These are phyloP conservation scores for Mycena sp. DNA, from an alignment of 1,284 basidiomycete genomes.

Conservation along the genomic window DNA sequence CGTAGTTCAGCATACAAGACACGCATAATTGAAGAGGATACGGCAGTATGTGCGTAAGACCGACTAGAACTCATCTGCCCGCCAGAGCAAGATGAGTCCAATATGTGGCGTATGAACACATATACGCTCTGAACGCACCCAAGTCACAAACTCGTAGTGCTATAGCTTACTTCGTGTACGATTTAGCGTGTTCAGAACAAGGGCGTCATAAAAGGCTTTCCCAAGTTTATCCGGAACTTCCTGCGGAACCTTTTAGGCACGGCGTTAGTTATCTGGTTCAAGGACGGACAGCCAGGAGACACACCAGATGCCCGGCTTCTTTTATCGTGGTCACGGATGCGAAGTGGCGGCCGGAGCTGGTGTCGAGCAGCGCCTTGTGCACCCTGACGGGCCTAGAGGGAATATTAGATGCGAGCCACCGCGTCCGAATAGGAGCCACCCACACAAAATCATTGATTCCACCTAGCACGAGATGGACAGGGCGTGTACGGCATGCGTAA, in stretches of 20 bases:
- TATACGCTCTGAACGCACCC: no score
- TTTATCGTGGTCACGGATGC: constrained; percentile 50
- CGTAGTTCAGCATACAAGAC: no score
- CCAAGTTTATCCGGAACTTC: constrained; percentile 19
- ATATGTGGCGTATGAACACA: no score
- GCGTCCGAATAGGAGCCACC: constrained; percentile 27
- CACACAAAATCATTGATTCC: constrained; percentile 60
- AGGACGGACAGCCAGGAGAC: constrained; percentile 21
- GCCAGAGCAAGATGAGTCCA: no score
- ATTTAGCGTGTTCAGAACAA: constrained; percentile 9
- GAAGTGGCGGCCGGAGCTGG: constrained; percentile 51
- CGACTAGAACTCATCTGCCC: no score
- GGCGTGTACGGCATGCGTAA: constrained; percentile 47
- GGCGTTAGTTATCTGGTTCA: background rate
- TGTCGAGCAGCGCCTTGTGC: constrained; percentile 56
- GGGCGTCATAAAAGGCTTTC: constrained; percentile 14
- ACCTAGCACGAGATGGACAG: constrained; percentile 62
- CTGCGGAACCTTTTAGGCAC: constrained; percentile 15
- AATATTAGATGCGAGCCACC: constrained; percentile 6
- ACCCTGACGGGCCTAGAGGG: constrained; percentile 48
- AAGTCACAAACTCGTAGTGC: no score
- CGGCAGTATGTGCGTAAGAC: no score
- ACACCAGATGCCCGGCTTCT: constrained; percentile 59
- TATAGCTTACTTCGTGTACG: constrained; percentile 13
- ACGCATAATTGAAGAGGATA: no score